Evolutionary conservation across 1,139 yeast genomes (phyloP).

Genomic region (Hyphopichia pseudoburtonii): DNA sequence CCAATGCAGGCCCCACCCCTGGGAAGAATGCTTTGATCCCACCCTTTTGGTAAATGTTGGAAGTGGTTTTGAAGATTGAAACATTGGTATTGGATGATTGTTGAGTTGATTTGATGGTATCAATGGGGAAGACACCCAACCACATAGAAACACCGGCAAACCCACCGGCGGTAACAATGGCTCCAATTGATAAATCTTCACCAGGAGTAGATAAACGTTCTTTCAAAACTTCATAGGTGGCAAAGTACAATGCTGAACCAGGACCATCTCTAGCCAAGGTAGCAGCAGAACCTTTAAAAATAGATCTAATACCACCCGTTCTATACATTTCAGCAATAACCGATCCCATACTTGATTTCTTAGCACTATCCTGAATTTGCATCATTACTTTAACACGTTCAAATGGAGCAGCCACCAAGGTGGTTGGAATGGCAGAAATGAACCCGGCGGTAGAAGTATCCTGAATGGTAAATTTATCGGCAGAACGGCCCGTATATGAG

Average conservation of each 20-base stretch:
- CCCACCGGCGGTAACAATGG: slow-evolving; percentile 90
- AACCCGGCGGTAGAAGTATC: slow-evolving; percentile 95
- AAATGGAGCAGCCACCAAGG: slow-evolving; percentile 93
- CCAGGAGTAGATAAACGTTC: slow-evolving; percentile 56
- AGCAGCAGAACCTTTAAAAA: slow-evolving; percentile 89
- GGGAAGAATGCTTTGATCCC: slow-evolving; percentile 96
- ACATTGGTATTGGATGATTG: slow-evolving; percentile 62
- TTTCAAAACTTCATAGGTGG: slow-evolving; percentile 86
- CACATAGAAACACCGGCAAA: slow-evolving; percentile 96
- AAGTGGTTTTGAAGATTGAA: slow-evolving; percentile 67
- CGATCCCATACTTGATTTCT: slow-evolving; percentile 52
- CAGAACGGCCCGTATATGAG: slow-evolving; percentile 37
- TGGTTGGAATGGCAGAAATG: slow-evolving; percentile 91
- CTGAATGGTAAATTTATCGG: slow-evolving; percentile 52
- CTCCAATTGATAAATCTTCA: slow-evolving; percentile 61
- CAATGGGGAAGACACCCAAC: slow-evolving; percentile 94
- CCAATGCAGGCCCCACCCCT: slow-evolving; percentile 92
- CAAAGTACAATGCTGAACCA: slow-evolving; percentile 95
- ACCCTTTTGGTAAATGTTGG: slow-evolving; percentile 61
- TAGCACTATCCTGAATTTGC: slow-evolving; percentile 69
- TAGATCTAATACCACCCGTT: slow-evolving; percentile 81
- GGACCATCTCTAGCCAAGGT: slow-evolving; percentile 98
- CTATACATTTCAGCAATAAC: slow-evolving; percentile 70
- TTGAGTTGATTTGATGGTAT: slow-evolving; percentile 87
- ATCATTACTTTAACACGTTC: slow-evolving; percentile 93